A percentile compares a stretch with the other conserved stretches of the same genome.
These are phyloP conservation scores for Pichia nanzhaoensis DNA, from an alignment of 805 yeast genomes.

Conservation along the genomic window DNA sequence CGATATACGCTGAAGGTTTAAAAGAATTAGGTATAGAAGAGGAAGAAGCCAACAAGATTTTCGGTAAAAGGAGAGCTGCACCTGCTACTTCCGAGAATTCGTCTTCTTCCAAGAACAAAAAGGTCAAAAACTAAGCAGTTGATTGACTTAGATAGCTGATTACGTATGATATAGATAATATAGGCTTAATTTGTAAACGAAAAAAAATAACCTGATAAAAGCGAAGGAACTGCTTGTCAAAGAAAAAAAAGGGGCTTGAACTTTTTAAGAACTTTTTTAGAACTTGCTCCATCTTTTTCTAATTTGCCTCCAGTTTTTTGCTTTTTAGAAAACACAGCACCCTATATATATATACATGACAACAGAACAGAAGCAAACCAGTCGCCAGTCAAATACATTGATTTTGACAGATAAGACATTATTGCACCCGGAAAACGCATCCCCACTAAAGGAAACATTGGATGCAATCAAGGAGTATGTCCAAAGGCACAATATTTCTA, in stretches of 20 bases:
- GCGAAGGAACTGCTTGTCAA: too few relatives aligned
- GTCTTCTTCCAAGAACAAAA: too few relatives aligned
- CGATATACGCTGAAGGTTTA: conserved; percentile 68
- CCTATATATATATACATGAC: neutral
- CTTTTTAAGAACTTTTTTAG: too few relatives aligned
- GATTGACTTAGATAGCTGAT: too few relatives aligned
- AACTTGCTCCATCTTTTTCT: too few relatives aligned
- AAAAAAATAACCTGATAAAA: too few relatives aligned
- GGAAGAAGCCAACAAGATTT: conserved; percentile 53
- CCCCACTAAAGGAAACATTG: conserved; percentile 17
- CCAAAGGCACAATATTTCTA: neutral
- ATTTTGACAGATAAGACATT: conserved; percentile 24
- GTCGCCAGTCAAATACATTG: conserved; percentile 24
- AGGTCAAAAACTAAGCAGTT: too few relatives aligned
- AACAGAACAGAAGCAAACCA: neutral
- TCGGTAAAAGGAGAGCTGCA: conserved; percentile 48
- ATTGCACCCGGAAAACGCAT: conserved; percentile 15
- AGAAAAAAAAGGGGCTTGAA: too few relatives aligned
- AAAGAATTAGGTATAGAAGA: conserved; percentile 77
- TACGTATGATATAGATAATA: too few relatives aligned
- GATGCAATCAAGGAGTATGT: conserved; percentile 10
- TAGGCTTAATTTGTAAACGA: too few relatives aligned
- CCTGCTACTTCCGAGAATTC: neutral
- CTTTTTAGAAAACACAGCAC: too few relatives aligned
- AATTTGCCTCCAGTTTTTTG: too few relatives aligned